Base-by-base conservation (phyloP, 2,329 filamentous ascomycete species). In the Cercospora citrullina region DNA sequence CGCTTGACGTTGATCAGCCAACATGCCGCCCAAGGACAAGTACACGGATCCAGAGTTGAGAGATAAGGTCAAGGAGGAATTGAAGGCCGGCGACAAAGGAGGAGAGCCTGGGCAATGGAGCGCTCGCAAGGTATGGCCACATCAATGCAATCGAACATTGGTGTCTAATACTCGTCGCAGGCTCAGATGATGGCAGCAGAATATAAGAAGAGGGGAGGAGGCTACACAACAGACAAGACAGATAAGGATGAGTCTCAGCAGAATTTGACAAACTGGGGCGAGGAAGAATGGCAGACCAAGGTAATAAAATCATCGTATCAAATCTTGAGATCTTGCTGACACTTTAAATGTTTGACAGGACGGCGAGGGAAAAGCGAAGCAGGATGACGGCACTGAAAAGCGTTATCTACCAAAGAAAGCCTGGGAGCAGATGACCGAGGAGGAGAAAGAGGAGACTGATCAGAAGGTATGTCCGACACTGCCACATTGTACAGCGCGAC, bases 271-370 rank as follows among this genome's bases (percentile, higher is more conserved):
- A 77, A 83, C 18, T 84, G 83, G 82, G 77, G 75, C 0, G 76
- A 83, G n/a, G 83, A 84, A 64, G 80, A 84, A 5, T 84, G 82
- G 81, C 81, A 84, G 75, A 84, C 81, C 0, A 84, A 83, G 30
- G 55, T 21, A 59, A 7, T 2, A 3, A 16, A 16, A 8, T 16
- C 1, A 59, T 31, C 12, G 30, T 21, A 10, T 7, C n/a, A 59
- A 62, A 81, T 36, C n/a, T 18, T 36, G 55, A 23, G 5, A 36
- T 36, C n/a, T 18, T 31, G 28, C 55, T 59, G 30, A 79, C 84
- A 5, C 84, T 81, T 81, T 81, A 84, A 75, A 83, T 1, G 83
- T 83, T 23, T n/a, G 9, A 16, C 18, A 59, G 66, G 82, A 84
- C 58, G 82, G 82, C 0, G 78, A 76, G 6, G 82, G 79, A 0